Evolutionary conservation across 169 alveolate species (phyloP).

Genomic region (Pseudocohnilembus persalinus): DNA sequence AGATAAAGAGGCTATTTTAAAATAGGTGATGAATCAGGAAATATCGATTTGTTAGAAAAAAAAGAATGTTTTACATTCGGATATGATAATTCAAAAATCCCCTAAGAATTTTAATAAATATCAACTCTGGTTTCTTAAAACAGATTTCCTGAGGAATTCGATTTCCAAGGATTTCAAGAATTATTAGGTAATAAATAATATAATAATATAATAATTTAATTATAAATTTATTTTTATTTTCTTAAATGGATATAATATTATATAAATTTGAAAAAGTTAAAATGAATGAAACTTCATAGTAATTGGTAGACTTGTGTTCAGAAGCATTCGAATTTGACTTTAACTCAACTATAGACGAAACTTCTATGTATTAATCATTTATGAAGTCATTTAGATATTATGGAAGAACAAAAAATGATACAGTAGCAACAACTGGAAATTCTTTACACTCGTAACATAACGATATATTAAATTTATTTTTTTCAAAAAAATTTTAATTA

Average conservation of each 20-base stretch:
- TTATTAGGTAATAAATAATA: no score
- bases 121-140: background rate
- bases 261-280: background rate
- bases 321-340: background rate
- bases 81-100: background rate
- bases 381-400: background rate
- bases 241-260: no score
- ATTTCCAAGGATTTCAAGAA: no score
- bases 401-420: background rate
- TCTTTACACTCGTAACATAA: background rate
- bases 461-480: no score
- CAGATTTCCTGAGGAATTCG: background rate
- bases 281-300: background rate
- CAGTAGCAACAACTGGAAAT: background rate
- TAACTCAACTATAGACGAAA: background rate
- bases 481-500: no score
- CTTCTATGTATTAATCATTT: background rate
- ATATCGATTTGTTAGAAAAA: background rate
- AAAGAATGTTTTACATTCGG: background rate
- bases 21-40: background rate
- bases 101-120: background rate
- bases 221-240: no score
- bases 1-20: background rate
- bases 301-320: background rate
- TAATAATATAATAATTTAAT: no score